Evolutionary conservation across 192 early-diverging fungal species (phyloP).

Genomic region (Coemansia sp.): DNA sequence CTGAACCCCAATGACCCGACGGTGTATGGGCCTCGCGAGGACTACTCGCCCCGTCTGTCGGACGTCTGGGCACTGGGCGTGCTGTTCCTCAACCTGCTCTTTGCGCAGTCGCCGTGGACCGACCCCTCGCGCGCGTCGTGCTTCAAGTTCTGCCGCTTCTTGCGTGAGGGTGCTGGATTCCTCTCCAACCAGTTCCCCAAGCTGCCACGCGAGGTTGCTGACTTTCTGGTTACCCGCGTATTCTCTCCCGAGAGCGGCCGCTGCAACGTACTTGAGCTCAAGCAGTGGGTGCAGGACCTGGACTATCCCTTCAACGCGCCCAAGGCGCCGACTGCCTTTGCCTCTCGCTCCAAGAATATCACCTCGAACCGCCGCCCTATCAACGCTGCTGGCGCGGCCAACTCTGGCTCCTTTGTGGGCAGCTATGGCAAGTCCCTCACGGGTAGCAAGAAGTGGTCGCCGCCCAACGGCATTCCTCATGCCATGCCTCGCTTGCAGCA

Average conservation of each 20-base stretch:
- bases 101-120: constrained; percentile 71
- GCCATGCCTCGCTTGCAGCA: constrained; percentile 14
- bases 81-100: constrained; percentile 68
- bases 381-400: background rate
- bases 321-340: constrained; percentile 11
- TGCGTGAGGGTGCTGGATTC: constrained; percentile 60
- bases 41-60: constrained; percentile 62
- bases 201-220: constrained; percentile 57
- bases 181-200: constrained; percentile 60
- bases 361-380: constrained; percentile 6
- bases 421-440: constrained; percentile 15
- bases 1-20: constrained; percentile 50
- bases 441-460: constrained; percentile 44
- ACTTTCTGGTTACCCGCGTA: constrained; percentile 60
- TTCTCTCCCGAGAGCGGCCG: constrained; percentile 60
- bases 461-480: background rate
- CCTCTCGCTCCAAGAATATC: constrained; percentile 28
- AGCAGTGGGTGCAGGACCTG: constrained; percentile 54
- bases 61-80: constrained; percentile 77
- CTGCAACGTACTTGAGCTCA: constrained; percentile 55
- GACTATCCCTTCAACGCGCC: constrained; percentile 38
- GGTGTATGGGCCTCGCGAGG: constrained; percentile 50
- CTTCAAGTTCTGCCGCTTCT: constrained; percentile 61
- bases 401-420: constrained; percentile 11
- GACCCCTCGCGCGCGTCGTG: constrained; percentile 61